Evolutionary conservation across 257 asterid genomes (phyloP).

Genomic region (Eustoma russellianum): DNA sequence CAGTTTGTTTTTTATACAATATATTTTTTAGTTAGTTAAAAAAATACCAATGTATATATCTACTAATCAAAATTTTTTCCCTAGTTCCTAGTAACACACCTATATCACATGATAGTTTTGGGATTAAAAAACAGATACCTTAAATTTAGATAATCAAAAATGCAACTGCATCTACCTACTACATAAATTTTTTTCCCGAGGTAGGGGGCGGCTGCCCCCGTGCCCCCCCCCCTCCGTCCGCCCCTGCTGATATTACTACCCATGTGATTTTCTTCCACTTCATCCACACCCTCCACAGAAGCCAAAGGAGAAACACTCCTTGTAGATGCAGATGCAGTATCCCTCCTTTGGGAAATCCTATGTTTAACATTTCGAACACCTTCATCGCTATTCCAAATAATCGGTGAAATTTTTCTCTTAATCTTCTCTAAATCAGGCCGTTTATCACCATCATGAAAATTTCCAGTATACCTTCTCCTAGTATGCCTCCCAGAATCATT

Average conservation of each 20-base stretch:
- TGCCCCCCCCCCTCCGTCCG: too few species aligned
- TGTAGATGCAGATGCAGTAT: constrained; percentile 20
- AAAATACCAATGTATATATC: too few species aligned
- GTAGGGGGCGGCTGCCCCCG: too few species aligned
- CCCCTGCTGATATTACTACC: constrained; percentile 10
- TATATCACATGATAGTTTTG: too few species aligned
- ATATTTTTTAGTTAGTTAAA: too few species aligned
- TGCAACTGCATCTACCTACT: too few species aligned
- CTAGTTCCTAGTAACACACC: too few species aligned
- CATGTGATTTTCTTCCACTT: constrained; percentile 19
- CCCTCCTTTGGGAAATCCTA: constrained; percentile 19
- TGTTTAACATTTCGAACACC: constrained; percentile 19
- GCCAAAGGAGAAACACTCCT: constrained; percentile 21
- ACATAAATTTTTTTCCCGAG: too few species aligned
- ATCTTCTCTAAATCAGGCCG: constrained; percentile 22
- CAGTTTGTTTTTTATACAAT: too few species aligned
- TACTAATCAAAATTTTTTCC: too few species aligned
- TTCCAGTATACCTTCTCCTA: constrained; percentile 25
- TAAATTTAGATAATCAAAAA: too few species aligned
- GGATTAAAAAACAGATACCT: too few species aligned
- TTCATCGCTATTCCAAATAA: constrained; percentile 78
- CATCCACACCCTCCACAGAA: constrained; percentile 9
- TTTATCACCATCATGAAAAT: constrained; percentile 29
- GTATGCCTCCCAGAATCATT: constrained; percentile 32
- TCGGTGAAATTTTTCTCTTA: constrained; percentile 72